A percentile compares a stretch with the other conserved stretches of the same genome.
phyloP scores from a whole-genome alignment of 495 filamentous ascomycete species.

The Mytilinidion resinicola region DNA sequence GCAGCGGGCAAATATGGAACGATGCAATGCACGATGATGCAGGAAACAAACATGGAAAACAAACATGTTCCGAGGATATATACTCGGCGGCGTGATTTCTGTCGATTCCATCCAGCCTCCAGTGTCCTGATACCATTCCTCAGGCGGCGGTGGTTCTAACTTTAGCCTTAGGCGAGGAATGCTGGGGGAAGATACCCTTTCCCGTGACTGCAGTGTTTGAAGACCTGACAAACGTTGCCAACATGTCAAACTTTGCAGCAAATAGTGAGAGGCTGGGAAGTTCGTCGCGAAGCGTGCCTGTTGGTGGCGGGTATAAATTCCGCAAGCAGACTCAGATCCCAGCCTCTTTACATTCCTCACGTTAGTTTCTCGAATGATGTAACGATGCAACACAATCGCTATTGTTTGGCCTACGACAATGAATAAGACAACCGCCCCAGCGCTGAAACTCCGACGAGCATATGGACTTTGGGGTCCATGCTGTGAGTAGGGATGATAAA shows the following conservation, averaged over 20 bases:
- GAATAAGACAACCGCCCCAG: too few species aligned
- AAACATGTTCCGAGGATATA: slow-evolving; percentile 28
- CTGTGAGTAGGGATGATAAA: too few species aligned
- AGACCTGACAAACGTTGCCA: slow-evolving; percentile 13
- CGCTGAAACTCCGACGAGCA: too few species aligned
- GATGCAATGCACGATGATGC: slow-evolving; percentile 21
- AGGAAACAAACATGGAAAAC: slow-evolving; percentile 23
- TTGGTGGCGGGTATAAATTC: slow-evolving; percentile 1
- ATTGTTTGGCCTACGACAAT: too few species aligned
- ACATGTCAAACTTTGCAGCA: slow-evolving; percentile 12
- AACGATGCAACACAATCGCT: background rate
- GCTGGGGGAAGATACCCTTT: slow-evolving; percentile 15
- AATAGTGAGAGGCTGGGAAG: slow-evolving; percentile 5
- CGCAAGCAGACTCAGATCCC: slow-evolving; percentile 18
- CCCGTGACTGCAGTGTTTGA: slow-evolving; percentile 17
- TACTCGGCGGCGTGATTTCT: slow-evolving; percentile 4
- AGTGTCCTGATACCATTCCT: slow-evolving; percentile 14
- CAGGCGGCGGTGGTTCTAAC: slow-evolving; percentile 9
- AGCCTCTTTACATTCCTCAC: background rate
- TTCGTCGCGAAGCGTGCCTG: slow-evolving; percentile 10
- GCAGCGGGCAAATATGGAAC: slow-evolving; percentile 7
- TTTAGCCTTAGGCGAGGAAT: slow-evolving; percentile 21
- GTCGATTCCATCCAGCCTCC: slow-evolving; percentile 24
- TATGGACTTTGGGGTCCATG: too few species aligned
- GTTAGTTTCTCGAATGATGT: background rate